phyloP scores from a whole-genome alignment of 2,329 filamentous ascomycete species.

The Fusarium chaquense region DNA sequence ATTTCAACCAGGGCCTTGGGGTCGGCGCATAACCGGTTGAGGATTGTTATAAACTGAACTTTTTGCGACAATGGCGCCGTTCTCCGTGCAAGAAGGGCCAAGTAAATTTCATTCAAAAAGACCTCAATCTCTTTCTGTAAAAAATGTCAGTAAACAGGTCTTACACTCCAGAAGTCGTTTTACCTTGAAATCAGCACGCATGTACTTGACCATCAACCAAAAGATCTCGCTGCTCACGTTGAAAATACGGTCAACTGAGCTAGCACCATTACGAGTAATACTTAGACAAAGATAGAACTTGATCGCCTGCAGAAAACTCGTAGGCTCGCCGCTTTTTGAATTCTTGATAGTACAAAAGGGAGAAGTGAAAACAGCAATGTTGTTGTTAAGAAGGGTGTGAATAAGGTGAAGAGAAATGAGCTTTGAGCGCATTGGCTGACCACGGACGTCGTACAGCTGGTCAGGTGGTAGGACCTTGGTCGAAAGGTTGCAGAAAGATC shows the following conservation, averaged over 20 bases:
- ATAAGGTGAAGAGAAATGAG: conserved; percentile 95
- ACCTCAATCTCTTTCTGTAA: conserved; percentile 93
- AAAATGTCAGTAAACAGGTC: conserved; percentile 42
- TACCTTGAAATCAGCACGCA: conserved; percentile 93
- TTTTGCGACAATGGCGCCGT: conserved; percentile 92
- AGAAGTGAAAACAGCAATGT: conserved; percentile 90
- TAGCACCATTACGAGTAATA: conserved; percentile 93
- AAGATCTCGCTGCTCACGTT: conserved; percentile 98
- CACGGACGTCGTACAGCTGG: conserved; percentile 90
- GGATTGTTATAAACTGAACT: conserved; percentile 86
- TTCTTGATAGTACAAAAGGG: conserved; percentile 92
- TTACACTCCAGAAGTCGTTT: conserved; percentile 35
- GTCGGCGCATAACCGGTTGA: conserved; percentile 86
- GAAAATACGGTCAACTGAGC: conserved; percentile 90
- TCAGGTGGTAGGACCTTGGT: conserved; percentile 91
- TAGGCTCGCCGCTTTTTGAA: conserved; percentile 88
- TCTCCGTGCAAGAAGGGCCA: conserved; percentile 88
- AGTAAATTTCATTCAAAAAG: conserved; percentile 96
- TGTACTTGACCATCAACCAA: conserved; percentile 94
- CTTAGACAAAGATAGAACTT: conserved; percentile 98
- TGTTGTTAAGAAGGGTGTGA: conserved; percentile 94
- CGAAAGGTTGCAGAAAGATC: conserved; percentile 96
- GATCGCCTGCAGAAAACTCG: conserved; percentile 91
- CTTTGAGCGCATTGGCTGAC: conserved; percentile 97
- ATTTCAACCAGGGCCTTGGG: conserved; percentile 91